Base-by-base conservation (phyloP, 2,329 filamentous ascomycete genomes). In the Clarireedia homoeocarpa region DNA sequence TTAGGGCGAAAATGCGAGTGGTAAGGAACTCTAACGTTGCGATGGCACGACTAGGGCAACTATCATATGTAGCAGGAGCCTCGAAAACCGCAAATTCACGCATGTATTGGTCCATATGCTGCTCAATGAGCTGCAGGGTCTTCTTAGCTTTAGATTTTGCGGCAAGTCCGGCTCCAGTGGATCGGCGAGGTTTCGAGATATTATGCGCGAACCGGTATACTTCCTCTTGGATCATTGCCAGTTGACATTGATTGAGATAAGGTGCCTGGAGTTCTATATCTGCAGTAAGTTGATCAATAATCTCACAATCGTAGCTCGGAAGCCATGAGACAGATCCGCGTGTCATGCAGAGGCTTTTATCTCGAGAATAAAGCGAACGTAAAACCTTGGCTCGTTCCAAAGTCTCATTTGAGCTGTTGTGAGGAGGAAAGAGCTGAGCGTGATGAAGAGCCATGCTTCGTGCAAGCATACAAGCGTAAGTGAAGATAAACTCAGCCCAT, bases 291-390 rank as follows among this genome's bases (percentile, higher is more conserved):
- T 51, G 53, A 24, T 17, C 7, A 36, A 27, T 26, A 38, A 55
- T 55, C 2, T 45, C 44, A 47, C 46, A 55, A 30, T 55, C 53
- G 14, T 51, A 34, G 26, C 23, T 55, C 17, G 47, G 53, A 6
- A 55, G 47, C 53, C 53, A 55, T 4, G 53, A 55, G 4, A 55
- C 47, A 38, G 53, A 51, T 6, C 53, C 53, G 5, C 53, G 38
- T 51, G 53, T 51, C 27, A 34, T 51, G 53, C 53, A 55, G 34
- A 55, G 44, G 12, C 53, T 55, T 36, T 55, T 55, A 17, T 55
- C 53, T 12, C 53, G 20, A 15, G 42, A 24, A 6, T 55, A 55
- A 6, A 55, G 42, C 9, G 47, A 55, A 14, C 24, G 30, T 36
- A 55, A 3, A 24, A 55, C 53, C 39, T 55, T 50, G 6, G 53